phyloP scores from a whole-genome alignment of 2,329 filamentous ascomycete species.

The Harringtonia aguacate region DNA sequence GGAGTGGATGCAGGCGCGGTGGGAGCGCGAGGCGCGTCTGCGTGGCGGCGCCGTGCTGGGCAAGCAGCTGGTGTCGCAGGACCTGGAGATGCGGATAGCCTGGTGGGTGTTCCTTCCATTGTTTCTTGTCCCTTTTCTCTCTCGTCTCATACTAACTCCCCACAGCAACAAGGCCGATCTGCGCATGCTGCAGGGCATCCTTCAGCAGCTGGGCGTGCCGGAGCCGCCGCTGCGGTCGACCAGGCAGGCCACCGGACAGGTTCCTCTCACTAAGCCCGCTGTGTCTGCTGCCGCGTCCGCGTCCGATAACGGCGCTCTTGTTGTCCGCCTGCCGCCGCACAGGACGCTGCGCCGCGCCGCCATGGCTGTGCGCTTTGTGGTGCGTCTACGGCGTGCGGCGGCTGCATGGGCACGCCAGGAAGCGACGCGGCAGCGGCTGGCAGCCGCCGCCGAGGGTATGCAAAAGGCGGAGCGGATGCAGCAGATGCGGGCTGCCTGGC shows the following conservation, averaged over 20 bases:
- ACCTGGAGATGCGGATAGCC: constrained; percentile 74
- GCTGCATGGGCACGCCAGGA: constrained; percentile 41
- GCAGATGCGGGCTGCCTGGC: constrained; percentile 26
- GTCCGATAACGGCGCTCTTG: too few relatives aligned
- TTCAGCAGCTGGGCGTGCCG: constrained; percentile 40
- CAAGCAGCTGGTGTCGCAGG: constrained; percentile 71
- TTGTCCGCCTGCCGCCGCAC: constrained; percentile 18
- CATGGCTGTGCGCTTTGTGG: constrained; percentile 38
- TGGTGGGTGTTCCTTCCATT: constrained; percentile 54
- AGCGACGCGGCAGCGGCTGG: constrained; percentile 34
- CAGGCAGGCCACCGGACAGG: not conserved
- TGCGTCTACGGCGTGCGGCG: constrained; percentile 37
- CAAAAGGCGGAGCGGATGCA: constrained; percentile 31
- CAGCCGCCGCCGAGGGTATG: constrained; percentile 36
- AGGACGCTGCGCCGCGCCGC: constrained; percentile 17
- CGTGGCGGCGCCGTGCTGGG: constrained; percentile 73
- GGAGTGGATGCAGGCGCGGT: constrained; percentile 75
- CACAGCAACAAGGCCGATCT: constrained; percentile 85
- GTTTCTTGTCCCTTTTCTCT: not conserved
- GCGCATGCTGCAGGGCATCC: constrained; percentile 74
- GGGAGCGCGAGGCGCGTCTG: constrained; percentile 70
- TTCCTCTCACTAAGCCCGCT: too few relatives aligned
- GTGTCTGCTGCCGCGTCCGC: too few relatives aligned
- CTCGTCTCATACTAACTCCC: not conserved
- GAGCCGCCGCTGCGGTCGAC: constrained; percentile 2